Base-by-base conservation (phyloP, 1,284 basidiomycete genomes). In the Ustilago tritici region DNA sequence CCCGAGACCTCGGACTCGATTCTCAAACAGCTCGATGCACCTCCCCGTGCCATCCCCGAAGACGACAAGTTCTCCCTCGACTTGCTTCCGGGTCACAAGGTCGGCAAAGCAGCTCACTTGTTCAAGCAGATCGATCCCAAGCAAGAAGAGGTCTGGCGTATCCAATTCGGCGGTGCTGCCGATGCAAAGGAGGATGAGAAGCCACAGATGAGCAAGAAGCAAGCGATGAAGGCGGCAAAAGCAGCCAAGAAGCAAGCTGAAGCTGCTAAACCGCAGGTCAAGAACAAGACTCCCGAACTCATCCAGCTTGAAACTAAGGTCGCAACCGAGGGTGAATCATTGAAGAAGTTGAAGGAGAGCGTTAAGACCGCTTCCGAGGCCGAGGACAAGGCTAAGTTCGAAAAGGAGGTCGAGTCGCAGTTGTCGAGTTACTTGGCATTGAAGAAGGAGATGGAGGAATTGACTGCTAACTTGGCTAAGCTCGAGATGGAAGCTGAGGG, bases 121-220 rank as follows among this genome's bases (percentile, higher is more conserved):
- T 98, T 99, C 89, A 94, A 93, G 88, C 92, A 91, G 84, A 98
- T 99, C 78, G 94, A 98, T 69, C 93, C 95, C 79, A 92, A 91
- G 87, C 93, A 93, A 91, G 93, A 92, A 47, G 92, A 93, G 41
- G 89, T 90, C 11, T 98, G 93, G 92, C 90, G 92, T 75, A 88
- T 88, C 56, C 91, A 92, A 87, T 99, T 95, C 80, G 93, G 92
- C 19, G 94, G 94, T 14, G 89, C 82, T 65, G 79, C 86, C 1
- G 65, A 62, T 5, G 74, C 36, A 19, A 66, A 58, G 57, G 60
- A 69, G 40, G 75, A 64, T 35, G 72, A 75, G 46, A 70, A 66
- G 64, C 83, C 79, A 17, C 63, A 72, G 43, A 63, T 85, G 65
- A 84, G 82, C 79, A 85, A 85, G 69, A 84, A 82, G 67, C 70